phyloP scores from a whole-genome alignment of 1,139 yeast genomes.

The Kodamaea suecica region DNA sequence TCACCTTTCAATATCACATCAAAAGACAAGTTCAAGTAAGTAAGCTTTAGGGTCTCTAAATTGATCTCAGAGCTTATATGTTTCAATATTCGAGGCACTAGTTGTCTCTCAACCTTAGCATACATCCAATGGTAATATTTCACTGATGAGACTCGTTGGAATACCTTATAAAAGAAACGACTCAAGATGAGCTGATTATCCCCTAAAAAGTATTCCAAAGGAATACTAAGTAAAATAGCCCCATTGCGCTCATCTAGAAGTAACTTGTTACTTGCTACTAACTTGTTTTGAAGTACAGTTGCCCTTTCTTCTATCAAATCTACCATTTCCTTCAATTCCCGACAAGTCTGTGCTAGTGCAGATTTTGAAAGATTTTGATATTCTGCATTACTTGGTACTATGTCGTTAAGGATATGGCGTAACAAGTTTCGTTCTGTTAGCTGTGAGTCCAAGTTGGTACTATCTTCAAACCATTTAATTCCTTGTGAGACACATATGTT shows the following conservation, averaged over 20 bases:
- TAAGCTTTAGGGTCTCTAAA: constrained; percentile 7
- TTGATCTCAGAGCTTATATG: neutral
- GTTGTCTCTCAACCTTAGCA: constrained; percentile 37
- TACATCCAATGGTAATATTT: constrained; percentile 46
- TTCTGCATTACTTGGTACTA: constrained; percentile 20
- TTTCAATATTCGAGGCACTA: constrained; percentile 24
- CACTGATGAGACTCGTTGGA: constrained; percentile 38
- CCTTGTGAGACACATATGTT: constrained; percentile 40
- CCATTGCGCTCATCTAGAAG: constrained; percentile 9
- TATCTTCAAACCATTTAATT: constrained; percentile 66
- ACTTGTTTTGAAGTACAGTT: neutral
- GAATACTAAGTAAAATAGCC: constrained; percentile 8
- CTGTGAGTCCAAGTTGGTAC: constrained; percentile 52
- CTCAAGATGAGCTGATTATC: constrained; percentile 24
- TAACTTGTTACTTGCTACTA: too few species aligned
- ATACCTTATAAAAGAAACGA: constrained; percentile 30
- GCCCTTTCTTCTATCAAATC: constrained; percentile 2
- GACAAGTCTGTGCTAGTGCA: constrained; percentile 16
- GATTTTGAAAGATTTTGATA: constrained; percentile 11
- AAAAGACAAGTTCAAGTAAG: constrained; percentile 23
- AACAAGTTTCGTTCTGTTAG: constrained; percentile 56
- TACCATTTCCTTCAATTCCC: constrained; percentile 11
- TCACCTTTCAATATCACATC: constrained; percentile 11
- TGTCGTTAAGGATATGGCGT: constrained; percentile 31
- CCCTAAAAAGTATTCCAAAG: constrained; percentile 6